Conservation (phyloP, 1,284 basidiomycete species). For the Irpex sp. region DNA sequence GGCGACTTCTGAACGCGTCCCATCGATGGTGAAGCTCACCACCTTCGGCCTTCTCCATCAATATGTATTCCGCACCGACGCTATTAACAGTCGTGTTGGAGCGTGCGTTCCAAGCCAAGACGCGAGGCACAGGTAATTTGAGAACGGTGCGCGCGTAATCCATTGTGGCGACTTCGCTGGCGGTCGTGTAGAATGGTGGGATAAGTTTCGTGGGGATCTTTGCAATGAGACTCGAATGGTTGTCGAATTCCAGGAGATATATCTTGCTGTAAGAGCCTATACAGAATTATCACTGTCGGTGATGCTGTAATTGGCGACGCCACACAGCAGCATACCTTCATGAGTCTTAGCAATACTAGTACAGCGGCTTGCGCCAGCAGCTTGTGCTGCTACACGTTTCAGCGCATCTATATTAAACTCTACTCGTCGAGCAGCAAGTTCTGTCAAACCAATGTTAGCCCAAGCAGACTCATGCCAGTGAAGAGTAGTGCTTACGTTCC, state of each 20-base stretch:
- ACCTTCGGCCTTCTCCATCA: slow-evolving; percentile 34
- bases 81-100: slow-evolving; percentile 12
- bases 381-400: neutral
- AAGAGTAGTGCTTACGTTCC: no score
- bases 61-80: slow-evolving; percentile 36
- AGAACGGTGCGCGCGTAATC: slow-evolving; percentile 28
- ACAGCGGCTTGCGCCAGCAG: neutral
- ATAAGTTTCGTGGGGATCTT: slow-evolving; percentile 30
- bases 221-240: slow-evolving; percentile 27
- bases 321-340: neutral
- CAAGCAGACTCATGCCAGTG: no score
- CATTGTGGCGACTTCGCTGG: slow-evolving; percentile 40
- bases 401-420: neutral
- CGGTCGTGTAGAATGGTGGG: slow-evolving; percentile 28
- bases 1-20: slow-evolving; percentile 3
- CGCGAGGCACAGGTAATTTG: slow-evolving; percentile 29
- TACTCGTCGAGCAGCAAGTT: neutral
- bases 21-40: slow-evolving; percentile 22
- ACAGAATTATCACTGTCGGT: neutral
- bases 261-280: slow-evolving; percentile 24
- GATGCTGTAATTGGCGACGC: neutral
- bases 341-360: neutral
- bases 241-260: slow-evolving; percentile 29
- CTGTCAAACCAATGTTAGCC: no score
- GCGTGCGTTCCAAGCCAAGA: slow-evolving; percentile 28